Evolutionary conservation across 1,284 basidiomycete genomes (phyloP), one percentile per base, ranked within the genome.

Genomic region (Phylloboletellus chloephorus): DNA sequence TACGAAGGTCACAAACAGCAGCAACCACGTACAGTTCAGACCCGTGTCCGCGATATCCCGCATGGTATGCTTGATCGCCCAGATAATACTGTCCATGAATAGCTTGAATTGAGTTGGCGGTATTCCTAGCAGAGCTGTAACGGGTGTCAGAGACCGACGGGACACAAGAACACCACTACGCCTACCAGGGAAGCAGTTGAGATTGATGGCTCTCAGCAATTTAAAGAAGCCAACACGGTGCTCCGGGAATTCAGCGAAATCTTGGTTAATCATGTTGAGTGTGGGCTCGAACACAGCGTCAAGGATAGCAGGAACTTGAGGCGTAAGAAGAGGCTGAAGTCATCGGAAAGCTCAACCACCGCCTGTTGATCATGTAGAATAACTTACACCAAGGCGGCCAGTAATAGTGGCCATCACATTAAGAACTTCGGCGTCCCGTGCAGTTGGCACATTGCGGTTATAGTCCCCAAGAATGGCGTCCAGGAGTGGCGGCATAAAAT

Each of bases 21-120:
- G 11, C 28, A 29, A 35, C 12, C 24, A 73, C 85, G 42, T 66
- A 92, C 91, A 64, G 62, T 86, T 91, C 49, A 97, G 64, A 39
- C 95, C 95, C 24, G 84, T 90, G 63, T 99, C 96, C 19, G 94
- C 91, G 54, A 99, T 98, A 67, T 98, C 96, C 41, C 96, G 82
- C 91, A 97, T 96, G 12, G 93, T 97, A 70, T 99, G 96, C 69
- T 98, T 99, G 74, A 98, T 96, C 10, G 93, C 95, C 96, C 96
- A 99, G 40, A 97, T 88, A 51, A 98, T 88, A 52, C 92, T 94
- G 66, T 98, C 96, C 81, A 98, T 97, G 65, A 96, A 88, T 47
- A 98, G 70, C 71, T 97, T 98, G 78, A 98, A 98, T 67, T 96
- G 89, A 37, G 76, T 65, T n/a, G 92, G 87, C 11, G 90, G 88